Evolutionary conservation across 305 asterid species (phyloP).

Genomic region (Solanum hybrid): DNA sequence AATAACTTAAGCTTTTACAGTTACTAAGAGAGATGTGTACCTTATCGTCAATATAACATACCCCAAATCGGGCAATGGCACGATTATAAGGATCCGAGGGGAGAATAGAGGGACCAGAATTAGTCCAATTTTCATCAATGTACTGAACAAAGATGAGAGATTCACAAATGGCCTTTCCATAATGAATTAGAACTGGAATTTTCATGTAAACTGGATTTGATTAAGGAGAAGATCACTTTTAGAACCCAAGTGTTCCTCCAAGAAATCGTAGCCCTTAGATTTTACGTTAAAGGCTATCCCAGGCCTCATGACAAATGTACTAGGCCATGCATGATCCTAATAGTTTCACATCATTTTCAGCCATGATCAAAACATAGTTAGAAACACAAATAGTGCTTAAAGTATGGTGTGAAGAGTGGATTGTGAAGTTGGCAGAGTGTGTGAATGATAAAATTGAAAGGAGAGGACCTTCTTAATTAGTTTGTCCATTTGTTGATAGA

Average conservation of each 20-base stretch:
- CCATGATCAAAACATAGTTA: too few species aligned
- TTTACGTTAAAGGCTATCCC: too few species aligned
- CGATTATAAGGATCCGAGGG: slow-evolving; percentile 14
- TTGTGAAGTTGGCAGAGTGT: too few species aligned
- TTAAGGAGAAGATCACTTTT: slow-evolving; percentile 36
- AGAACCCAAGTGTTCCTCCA: neutral
- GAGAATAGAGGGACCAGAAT: slow-evolving; percentile 10
- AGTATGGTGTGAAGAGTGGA: too few species aligned
- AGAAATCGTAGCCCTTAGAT: too few species aligned
- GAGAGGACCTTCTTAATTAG: too few species aligned
- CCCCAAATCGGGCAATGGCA: slow-evolving; percentile 16
- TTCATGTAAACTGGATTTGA: slow-evolving; percentile 46
- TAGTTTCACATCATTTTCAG: too few species aligned
- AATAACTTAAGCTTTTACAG: neutral
- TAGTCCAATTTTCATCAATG: slow-evolving; percentile 34
- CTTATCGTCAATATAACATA: slow-evolving; percentile 15
- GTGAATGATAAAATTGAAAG: too few species aligned
- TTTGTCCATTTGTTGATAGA: too few species aligned
- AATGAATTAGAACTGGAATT: slow-evolving; percentile 41
- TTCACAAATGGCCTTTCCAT: slow-evolving; percentile 25
- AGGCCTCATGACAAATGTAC: slow-evolving; percentile 7
- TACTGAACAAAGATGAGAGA: slow-evolving; percentile 37
- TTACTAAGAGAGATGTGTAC: neutral
- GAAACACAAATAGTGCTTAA: too few species aligned
- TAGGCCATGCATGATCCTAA: neutral